Percentiles rank a stretch among this genome's conserved stretches.
phyloP scores from a whole-genome alignment of 179 eudicot species.

The Dionaea muscipula region DNA sequence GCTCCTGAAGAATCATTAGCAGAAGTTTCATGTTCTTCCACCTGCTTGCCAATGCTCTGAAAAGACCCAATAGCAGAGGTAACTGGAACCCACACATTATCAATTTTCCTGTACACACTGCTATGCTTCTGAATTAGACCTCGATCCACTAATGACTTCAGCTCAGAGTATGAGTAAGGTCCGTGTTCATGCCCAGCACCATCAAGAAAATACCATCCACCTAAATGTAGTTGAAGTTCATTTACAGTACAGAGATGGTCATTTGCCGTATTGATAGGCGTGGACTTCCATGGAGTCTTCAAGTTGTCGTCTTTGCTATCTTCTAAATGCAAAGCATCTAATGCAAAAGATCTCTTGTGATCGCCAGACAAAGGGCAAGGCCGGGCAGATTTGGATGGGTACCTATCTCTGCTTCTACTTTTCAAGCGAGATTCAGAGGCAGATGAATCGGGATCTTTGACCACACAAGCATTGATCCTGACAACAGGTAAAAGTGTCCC shows the following conservation, averaged over 20 bases:
- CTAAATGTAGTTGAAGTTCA: conserved; percentile 65
- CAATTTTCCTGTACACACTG: conserved; percentile 71
- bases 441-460: conserved; percentile 68
- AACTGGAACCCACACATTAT: conserved; percentile 83
- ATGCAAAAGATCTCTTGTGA: conserved; percentile 42
- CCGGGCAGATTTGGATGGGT: conserved; percentile 43
- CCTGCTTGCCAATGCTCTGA: conserved; percentile 18
- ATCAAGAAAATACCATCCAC: conserved; percentile 93
- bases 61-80: conserved; percentile 26
- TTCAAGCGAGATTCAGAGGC: conserved; percentile 55
- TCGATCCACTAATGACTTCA: conserved; percentile 51
- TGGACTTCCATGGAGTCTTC: conserved; percentile 22
- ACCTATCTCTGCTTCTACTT: conserved; percentile 53
- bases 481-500: conserved; percentile 79
- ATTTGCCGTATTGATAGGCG: conserved; percentile 36
- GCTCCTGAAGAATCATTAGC: conserved; percentile 25
- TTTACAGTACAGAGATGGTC: conserved; percentile 54
- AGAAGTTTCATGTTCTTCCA: conserved; percentile 18
- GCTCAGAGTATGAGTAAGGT: conserved; percentile 50
- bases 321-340: conserved; percentile 32
- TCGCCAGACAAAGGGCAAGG: conserved; percentile 40
- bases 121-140: conserved; percentile 49
- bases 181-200: conserved; percentile 92
- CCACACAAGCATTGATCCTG: conserved; percentile 89
- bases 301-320: conserved; percentile 27